Percentiles rank a stretch among this genome's conserved stretches.
These are phyloP conservation scores for Lyophyllum atratum DNA, from an alignment of 768 basidiomycete species.

Conservation along the genomic window DNA sequence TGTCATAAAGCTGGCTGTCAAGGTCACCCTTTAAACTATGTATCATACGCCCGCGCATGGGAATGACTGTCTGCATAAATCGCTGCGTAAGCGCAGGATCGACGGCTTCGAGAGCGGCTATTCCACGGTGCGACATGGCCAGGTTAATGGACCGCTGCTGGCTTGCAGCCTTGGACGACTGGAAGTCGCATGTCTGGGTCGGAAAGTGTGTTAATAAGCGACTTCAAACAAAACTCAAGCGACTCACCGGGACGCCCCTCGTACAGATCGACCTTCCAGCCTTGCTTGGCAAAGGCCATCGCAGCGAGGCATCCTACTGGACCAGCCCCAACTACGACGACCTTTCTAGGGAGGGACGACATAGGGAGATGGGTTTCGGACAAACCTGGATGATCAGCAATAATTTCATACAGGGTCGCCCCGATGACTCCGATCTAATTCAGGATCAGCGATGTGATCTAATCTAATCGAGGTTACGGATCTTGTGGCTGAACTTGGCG, in stretches of 20 bases:
- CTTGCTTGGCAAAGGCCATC: slow-evolving; percentile 79
- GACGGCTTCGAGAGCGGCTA: slow-evolving; percentile 83
- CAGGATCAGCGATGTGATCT: slow-evolving; percentile 1
- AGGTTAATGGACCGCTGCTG: slow-evolving; percentile 94
- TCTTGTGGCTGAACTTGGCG: not conserved
- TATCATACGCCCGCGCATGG: slow-evolving; percentile 96
- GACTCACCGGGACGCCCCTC: slow-evolving; percentile 74
- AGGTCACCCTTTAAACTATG: slow-evolving; percentile 72
- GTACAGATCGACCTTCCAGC: slow-evolving; percentile 82
- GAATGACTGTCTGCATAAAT: slow-evolving; percentile 80
- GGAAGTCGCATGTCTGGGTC: slow-evolving; percentile 71
- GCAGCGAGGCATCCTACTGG: slow-evolving; percentile 95
- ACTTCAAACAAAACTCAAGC: not conserved
- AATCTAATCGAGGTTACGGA: slow-evolving; percentile 17
- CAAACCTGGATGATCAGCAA: not conserved
- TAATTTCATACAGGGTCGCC: not conserved
- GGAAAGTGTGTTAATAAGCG: slow-evolving; percentile 1
- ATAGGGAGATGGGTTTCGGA: slow-evolving; percentile 10
- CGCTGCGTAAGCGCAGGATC: slow-evolving; percentile 68
- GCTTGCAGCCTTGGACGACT: slow-evolving; percentile 60
- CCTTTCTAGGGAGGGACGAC: slow-evolving; percentile 37
- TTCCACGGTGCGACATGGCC: slow-evolving; percentile 91
- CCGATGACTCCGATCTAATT: not conserved
- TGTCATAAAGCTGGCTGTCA: slow-evolving; percentile 88
- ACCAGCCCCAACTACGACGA: slow-evolving; percentile 82